phyloP scores from a whole-genome alignment of 2,329 filamentous ascomycete species.

The Sporothrix inflata region DNA sequence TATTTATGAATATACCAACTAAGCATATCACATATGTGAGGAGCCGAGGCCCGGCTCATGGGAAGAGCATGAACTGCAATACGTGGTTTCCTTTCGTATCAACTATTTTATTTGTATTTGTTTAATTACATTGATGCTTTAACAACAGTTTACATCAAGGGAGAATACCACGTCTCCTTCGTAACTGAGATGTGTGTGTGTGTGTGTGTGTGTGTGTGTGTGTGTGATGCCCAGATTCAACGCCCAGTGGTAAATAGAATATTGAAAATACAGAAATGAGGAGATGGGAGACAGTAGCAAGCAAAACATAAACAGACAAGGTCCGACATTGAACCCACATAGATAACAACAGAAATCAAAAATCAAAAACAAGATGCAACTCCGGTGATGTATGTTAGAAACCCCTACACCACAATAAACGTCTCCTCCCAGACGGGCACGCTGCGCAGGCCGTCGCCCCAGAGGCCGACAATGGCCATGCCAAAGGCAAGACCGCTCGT shows the following conservation, averaged over 20 bases:
- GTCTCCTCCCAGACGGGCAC: constrained; percentile 35
- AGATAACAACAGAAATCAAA: not conserved
- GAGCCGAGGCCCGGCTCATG: not conserved
- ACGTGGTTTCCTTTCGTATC: no score
- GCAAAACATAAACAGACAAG: not conserved
- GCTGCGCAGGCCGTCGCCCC: constrained; percentile 59
- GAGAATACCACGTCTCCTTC: not conserved
- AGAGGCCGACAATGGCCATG: constrained; percentile 66
- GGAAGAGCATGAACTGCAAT: not conserved
- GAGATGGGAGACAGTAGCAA: constrained; percentile 9
- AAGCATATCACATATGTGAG: not conserved
- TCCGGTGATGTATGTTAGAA: not conserved
- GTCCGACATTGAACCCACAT: not conserved
- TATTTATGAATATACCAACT: constrained; percentile 8
- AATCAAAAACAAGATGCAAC: not conserved
- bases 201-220: no score
- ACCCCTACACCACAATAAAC: constrained; percentile 29
- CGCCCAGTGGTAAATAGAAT: constrained; percentile 4
- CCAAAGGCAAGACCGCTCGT: constrained; percentile 61
- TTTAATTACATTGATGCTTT: not conserved
- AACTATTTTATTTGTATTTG: no score
- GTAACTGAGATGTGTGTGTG: constrained; percentile 12
- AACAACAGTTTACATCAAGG: not conserved
- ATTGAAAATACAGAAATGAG: not conserved
- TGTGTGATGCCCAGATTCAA: constrained; percentile 15